Evolutionary conservation across 345 rosid genomes (phyloP).

Genomic region (Toxicodendron radicans): DNA sequence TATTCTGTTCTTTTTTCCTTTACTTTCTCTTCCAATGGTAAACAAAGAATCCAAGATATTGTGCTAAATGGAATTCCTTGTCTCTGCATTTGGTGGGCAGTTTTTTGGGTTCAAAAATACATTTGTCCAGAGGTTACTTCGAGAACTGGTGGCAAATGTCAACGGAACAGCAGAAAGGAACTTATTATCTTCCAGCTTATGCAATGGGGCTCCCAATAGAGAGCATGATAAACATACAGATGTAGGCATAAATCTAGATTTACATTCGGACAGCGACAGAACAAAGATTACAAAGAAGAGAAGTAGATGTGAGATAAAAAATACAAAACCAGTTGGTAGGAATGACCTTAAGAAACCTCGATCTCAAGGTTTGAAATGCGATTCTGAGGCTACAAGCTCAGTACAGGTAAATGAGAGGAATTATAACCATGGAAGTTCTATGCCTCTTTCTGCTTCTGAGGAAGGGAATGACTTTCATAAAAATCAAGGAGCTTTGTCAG

Average conservation of each 20-base stretch:
- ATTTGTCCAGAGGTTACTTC: constrained; percentile 77
- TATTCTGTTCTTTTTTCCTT: constrained; percentile 1
- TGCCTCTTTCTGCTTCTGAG: constrained; percentile 18
- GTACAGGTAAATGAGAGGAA: constrained; percentile 26
- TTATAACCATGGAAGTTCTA: constrained; percentile 23
- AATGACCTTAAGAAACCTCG: constrained; percentile 44
- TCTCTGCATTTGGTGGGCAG: constrained; percentile 44
- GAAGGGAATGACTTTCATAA: constrained; percentile 28
- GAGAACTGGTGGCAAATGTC: constrained; percentile 71
- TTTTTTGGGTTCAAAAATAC: constrained; percentile 86
- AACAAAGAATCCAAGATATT: not conserved
- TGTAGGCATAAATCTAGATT: constrained; percentile 33
- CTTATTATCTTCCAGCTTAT: constrained; percentile 41
- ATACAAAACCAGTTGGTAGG: constrained; percentile 24
- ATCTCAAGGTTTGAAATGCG: constrained; percentile 16
- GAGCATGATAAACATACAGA: constrained; percentile 28
- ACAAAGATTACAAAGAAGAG: constrained; percentile 55
- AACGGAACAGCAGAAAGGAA: constrained; percentile 47
- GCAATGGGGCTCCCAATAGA: constrained; percentile 34
- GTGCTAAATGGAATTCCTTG: constrained; percentile 14
- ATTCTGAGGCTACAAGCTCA: constrained; percentile 24
- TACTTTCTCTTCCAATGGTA: not conserved
- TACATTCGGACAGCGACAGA: constrained; percentile 37
- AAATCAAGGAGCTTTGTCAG: constrained; percentile 24
- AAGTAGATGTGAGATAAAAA: constrained; percentile 35